Evolutionary conservation across 2,329 filamentous ascomycete genomes (phyloP), one percentile per base, ranked within the genome.

Genomic region (Tolypocladium nubicola): DNA sequence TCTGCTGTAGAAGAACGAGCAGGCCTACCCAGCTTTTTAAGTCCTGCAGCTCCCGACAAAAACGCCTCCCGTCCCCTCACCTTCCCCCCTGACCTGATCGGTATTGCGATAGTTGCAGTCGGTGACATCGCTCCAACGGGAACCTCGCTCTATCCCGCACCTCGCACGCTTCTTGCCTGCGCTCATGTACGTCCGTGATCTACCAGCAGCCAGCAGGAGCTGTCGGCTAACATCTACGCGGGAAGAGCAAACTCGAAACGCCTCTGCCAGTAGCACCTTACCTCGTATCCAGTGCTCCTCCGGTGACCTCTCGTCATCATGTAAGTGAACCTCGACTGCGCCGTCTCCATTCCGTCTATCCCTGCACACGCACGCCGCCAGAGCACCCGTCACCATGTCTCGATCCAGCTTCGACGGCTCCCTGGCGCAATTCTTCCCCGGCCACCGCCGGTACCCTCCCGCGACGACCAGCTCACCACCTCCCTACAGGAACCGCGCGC

Each of bases 401-500:
- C 68, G 66, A 16, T 64, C 63, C 39, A 71, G 67, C 58, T 66
- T 68, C 43, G 71, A 73, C 40, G 60, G 62, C 55, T 66, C 64
- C 41, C 53, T 64, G 40, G 57, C 64, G 16, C 60, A 61, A 43
- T 63, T 60, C 50, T 58, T 55, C 39, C 63, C 57, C 8, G 56
- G 62, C 33, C 56, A 63, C 6, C 55, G 62, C 38, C 62, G 61
- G 40, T 58, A 57, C 41, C 53, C 59, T 4, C 58, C 60, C 33
- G 54, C 61, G 11, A 57, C 68, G 13, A 58, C 68, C 71, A 68
- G 72, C 62, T 55, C 61, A 14, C 50, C 61, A 5, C 55, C 59
- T n/a, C 55, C 60, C 14, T 41, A 40, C 64, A 89, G 86, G 86
- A 87, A 88, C 67, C 87, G 88, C 66, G 83, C 85, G 60, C 80